phyloP scores from a whole-genome alignment of 1,284 basidiomycete species.

The Microstroma glucosiphilum region DNA sequence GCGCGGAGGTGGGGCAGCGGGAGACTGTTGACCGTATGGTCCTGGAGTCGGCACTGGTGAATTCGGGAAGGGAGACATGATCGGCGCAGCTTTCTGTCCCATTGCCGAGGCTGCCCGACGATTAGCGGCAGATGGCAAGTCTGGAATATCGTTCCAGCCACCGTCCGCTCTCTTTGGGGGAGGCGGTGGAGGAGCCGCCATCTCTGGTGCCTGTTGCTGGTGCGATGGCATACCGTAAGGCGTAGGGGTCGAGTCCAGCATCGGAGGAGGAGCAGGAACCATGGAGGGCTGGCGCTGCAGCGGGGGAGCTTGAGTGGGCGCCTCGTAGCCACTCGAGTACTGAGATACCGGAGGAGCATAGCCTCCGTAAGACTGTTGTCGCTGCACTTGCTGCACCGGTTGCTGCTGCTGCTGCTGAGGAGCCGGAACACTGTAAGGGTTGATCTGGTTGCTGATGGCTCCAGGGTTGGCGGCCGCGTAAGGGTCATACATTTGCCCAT shows the following conservation, averaged over 20 bases:
- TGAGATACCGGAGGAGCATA: too few species aligned
- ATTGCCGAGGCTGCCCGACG: constrained; percentile 33
- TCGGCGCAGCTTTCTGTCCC: constrained; percentile 51
- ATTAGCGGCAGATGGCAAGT: constrained; percentile 40
- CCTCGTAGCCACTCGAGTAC: background rate
- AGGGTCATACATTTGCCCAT: background rate
- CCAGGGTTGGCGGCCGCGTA: constrained; percentile 12
- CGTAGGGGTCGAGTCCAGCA: constrained; percentile 22
- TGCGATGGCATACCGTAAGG: constrained; percentile 19
- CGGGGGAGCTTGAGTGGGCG: constrained; percentile 35
- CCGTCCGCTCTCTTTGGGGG: constrained; percentile 62
- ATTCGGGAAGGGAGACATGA: constrained; percentile 84
- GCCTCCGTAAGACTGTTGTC: background rate
- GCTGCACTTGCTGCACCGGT: constrained; percentile 22
- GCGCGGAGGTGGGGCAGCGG: constrained; percentile 42
- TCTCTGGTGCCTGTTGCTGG: constrained; percentile 13
- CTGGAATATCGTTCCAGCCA: constrained; percentile 88
- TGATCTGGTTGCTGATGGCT: constrained; percentile 20
- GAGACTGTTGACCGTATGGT: constrained; percentile 18
- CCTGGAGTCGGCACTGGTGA: constrained; percentile 47
- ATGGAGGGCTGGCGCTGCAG: constrained; percentile 29
- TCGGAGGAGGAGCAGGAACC: constrained; percentile 51
- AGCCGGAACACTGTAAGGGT: constrained; percentile 12
- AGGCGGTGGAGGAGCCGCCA: constrained; percentile 50
- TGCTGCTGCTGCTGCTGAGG: constrained; percentile 35